A percentile compares a stretch with the other conserved stretches of the same genome.
Evolutionary conservation across 176 grass and related monocot species (phyloP).

Genomic region (Chloris gayana): DNA sequence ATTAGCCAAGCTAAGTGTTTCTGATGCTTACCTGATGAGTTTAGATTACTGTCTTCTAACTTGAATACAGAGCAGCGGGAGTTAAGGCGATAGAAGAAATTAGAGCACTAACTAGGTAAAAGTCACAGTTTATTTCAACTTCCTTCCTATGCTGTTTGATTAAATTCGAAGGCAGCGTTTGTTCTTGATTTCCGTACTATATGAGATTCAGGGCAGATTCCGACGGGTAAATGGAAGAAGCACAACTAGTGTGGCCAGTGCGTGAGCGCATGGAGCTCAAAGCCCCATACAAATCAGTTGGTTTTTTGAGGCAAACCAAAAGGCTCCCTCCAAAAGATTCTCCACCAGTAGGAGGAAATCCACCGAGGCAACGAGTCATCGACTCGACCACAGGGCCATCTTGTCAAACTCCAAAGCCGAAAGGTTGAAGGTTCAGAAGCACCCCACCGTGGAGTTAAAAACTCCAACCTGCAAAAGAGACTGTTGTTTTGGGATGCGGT

Average conservation of each 20-base stretch:
- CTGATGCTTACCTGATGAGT: too few relatives aligned
- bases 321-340: slow-evolving; percentile 52
- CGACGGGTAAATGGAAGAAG: slow-evolving; percentile 6
- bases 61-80: too few relatives aligned
- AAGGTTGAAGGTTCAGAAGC: too few relatives aligned
- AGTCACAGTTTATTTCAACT: background rate
- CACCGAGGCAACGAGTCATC: slow-evolving; percentile 32
- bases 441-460: background rate
- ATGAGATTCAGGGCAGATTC: slow-evolving; percentile 17
- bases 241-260: background rate
- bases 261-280: background rate
- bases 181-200: slow-evolving; percentile 7
- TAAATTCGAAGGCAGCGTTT: background rate
- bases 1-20: too few relatives aligned
- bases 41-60: too few relatives aligned
- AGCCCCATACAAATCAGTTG: slow-evolving; percentile 15
- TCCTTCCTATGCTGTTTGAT: background rate
- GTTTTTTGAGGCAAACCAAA: slow-evolving; percentile 35
- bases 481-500: background rate
- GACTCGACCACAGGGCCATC: slow-evolving; percentile 32
- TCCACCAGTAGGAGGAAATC: slow-evolving; percentile 45
- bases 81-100: too few relatives aligned
- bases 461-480: background rate
- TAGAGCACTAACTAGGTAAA: background rate
- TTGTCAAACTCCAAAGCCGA: slow-evolving; percentile 50